These are phyloP conservation scores for Colletotrichum paranaense DNA, from an alignment of 2,329 filamentous ascomycete genomes.

Conservation along the genomic window DNA sequence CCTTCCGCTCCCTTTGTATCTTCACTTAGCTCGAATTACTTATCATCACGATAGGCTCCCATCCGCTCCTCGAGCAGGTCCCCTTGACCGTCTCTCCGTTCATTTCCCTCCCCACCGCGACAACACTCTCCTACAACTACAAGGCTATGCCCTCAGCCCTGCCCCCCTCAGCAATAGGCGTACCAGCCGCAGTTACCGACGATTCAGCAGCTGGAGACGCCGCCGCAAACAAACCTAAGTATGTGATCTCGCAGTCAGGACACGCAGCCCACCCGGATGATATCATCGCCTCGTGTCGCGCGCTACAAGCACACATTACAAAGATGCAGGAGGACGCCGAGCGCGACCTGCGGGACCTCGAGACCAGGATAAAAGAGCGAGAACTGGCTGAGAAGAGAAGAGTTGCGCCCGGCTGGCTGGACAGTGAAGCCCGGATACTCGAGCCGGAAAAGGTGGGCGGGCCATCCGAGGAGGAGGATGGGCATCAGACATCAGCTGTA, in stretches of 20 bases:
- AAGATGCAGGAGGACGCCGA: constrained; percentile 76
- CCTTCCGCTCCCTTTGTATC: no score
- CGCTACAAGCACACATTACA: constrained; percentile 80
- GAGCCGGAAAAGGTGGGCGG: constrained; percentile 68
- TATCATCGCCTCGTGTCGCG: constrained; percentile 84
- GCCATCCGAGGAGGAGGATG: constrained; percentile 1
- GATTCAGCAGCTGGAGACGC: constrained; percentile 38
- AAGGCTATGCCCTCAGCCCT: constrained; percentile 88
- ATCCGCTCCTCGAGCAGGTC: constrained; percentile 91
- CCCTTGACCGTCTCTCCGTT: constrained; percentile 95
- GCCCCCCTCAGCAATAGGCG: constrained; percentile 75
- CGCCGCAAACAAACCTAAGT: constrained; percentile 65
- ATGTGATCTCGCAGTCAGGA: constrained; percentile 81
- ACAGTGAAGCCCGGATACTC: constrained; percentile 76
- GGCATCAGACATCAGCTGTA: constrained; percentile 49
- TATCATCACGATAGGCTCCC: constrained; percentile 67
- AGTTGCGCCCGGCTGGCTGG: constrained; percentile 84
- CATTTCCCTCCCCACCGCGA: constrained; percentile 87
- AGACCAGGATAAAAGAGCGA: constrained; percentile 71
- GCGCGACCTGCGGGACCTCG: constrained; percentile 74
- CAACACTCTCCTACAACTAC: constrained; percentile 96
- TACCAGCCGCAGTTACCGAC: constrained; percentile 52
- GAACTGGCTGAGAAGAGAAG: constrained; percentile 84
- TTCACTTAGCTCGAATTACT: not conserved
- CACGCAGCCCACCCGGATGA: constrained; percentile 88